Evolutionary conservation across 495 filamentous ascomycete genomes (phyloP).

Genomic region (Gamarada debralockiae): DNA sequence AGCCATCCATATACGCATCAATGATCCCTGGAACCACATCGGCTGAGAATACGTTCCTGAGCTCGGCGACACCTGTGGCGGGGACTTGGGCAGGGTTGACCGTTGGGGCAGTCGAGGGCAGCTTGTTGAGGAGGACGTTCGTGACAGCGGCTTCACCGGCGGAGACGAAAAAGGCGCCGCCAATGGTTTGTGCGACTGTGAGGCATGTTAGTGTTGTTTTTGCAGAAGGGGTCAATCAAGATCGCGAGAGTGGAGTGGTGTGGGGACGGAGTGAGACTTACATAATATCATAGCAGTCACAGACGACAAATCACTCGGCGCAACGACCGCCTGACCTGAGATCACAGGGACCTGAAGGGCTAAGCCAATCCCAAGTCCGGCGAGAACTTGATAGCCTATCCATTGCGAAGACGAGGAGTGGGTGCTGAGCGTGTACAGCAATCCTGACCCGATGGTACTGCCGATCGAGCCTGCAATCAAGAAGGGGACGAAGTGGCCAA

Average conservation of each 20-base stretch:
- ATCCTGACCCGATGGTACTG: slow-evolving; percentile 45
- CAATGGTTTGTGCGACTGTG: slow-evolving; percentile 36
- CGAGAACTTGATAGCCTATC: slow-evolving; percentile 26
- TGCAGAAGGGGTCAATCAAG: no score
- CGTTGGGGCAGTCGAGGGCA: slow-evolving; percentile 21
- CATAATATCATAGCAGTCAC: slow-evolving; percentile 26
- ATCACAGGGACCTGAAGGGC: slow-evolving; percentile 25
- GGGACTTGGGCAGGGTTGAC: slow-evolving; percentile 32
- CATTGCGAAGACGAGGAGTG: slow-evolving; percentile 10
- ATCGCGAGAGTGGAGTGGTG: not conserved
- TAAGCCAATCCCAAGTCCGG: slow-evolving; percentile 21
- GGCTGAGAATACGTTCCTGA: slow-evolving; percentile 22
- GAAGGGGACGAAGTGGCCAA: slow-evolving; percentile 32
- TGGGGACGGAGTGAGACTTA: not conserved
- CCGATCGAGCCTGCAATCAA: slow-evolving; percentile 27
- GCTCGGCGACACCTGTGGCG: slow-evolving; percentile 40
- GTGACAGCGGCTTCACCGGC: slow-evolving; percentile 61
- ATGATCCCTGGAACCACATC: slow-evolving; percentile 18
- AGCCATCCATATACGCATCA: slow-evolving; percentile 21
- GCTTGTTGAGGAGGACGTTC: slow-evolving; percentile 45
- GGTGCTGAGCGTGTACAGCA: slow-evolving; percentile 22
- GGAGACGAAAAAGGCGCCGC: slow-evolving; percentile 61
- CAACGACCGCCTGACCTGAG: slow-evolving; percentile 19
- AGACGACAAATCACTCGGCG: slow-evolving; percentile 16
- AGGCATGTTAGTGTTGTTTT: not conserved